A percentile compares a stretch with the other conserved stretches of the same genome.
phyloP scores from a whole-genome alignment of 2,329 filamentous ascomycete species.

The Volutella citrinella region DNA sequence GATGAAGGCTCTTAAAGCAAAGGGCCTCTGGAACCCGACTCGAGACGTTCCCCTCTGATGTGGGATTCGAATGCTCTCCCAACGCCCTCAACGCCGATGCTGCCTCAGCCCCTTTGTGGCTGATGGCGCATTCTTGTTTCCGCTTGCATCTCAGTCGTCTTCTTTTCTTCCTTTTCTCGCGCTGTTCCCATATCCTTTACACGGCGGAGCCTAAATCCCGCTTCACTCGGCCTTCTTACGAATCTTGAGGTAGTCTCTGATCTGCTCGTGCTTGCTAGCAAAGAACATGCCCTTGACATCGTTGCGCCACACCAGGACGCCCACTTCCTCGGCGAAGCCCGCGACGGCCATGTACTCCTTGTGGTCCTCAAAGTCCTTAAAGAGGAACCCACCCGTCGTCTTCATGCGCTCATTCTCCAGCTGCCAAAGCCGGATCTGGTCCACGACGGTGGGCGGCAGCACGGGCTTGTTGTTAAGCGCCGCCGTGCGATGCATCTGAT shows the following conservation, averaged over 20 bases:
- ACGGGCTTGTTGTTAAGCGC: constrained; percentile 61
- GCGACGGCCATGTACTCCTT: constrained; percentile 69
- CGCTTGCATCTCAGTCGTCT: neutral
- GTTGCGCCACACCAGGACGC: constrained; percentile 84
- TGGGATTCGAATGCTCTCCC: constrained; percentile 1
- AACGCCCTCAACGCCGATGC: constrained; percentile 20
- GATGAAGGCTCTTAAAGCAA: too few relatives aligned
- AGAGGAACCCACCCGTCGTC: constrained; percentile 77
- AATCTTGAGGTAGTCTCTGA: constrained; percentile 74
- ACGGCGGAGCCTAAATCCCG: too few relatives aligned
- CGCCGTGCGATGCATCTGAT: constrained; percentile 77
- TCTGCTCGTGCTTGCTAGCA: constrained; percentile 85
- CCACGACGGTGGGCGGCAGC: constrained; percentile 90
- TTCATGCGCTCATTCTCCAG: constrained; percentile 94
- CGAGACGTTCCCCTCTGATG: too few relatives aligned
- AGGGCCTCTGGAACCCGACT: too few relatives aligned
- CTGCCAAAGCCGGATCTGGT: constrained; percentile 97
- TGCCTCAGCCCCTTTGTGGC: constrained; percentile 3
- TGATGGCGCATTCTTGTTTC: neutral
- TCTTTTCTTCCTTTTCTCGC: neutral
- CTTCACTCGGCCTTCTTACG: constrained; percentile 49
- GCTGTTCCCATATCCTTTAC: neutral
- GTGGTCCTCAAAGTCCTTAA: constrained; percentile 77
- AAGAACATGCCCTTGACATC: constrained; percentile 83
- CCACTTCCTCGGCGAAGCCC: constrained; percentile 83